A percentile compares a stretch with the other conserved stretches of the same genome.
Conservation (phyloP, 129 eudicot species). For the Kitagawia praeruptora region DNA sequence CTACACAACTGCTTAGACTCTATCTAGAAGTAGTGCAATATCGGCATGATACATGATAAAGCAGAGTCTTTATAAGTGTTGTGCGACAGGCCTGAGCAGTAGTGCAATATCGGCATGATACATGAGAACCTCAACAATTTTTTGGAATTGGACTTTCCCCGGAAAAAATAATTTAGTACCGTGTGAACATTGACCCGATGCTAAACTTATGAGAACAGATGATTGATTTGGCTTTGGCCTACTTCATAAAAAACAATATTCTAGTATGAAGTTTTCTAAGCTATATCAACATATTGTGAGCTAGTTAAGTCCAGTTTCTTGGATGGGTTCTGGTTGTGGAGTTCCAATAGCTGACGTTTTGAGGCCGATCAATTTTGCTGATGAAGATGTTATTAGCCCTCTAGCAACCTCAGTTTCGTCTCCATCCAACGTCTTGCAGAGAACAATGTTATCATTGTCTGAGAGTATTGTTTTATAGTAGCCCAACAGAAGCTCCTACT, state of each 20-base stretch:
- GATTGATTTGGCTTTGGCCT: neutral
- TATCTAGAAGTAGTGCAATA: neutral
- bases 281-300: neutral
- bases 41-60: too few species aligned
- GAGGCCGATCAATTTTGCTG: conserved; percentile 28
- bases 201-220: neutral
- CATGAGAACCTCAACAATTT: too few species aligned
- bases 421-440: conserved; percentile 48
- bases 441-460: conserved; percentile 35
- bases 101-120: too few species aligned
- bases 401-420: conserved; percentile 39
- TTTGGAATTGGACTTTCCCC: too few species aligned
- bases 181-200: neutral
- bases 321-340: conserved; percentile 20
- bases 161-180: too few species aligned
- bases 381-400: conserved; percentile 21
- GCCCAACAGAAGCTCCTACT: conserved; percentile 28
- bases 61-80: too few species aligned
- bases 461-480: conserved; percentile 43
- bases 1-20: neutral
- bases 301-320: conserved; percentile 26
- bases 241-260: neutral
- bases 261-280: too few species aligned
- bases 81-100: too few species aligned
- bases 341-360: too few species aligned